Conservation (phyloP, 768 basidiomycete genomes). For the Neoboletus magnificus region DNA sequence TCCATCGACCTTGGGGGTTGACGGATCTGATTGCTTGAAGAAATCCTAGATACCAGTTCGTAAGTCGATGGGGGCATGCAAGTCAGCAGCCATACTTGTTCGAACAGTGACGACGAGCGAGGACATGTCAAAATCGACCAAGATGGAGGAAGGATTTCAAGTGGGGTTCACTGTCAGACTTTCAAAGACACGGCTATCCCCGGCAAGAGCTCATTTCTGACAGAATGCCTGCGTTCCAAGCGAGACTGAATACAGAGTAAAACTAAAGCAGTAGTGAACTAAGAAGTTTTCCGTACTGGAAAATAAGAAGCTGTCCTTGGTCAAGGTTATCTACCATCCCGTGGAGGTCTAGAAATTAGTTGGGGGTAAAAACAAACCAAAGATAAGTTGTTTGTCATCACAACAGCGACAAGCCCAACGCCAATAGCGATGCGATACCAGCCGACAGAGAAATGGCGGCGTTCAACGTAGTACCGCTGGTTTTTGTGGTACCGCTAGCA, state of each 20-base stretch:
- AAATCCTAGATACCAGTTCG: conserved; percentile 53
- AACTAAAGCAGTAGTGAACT: conserved; percentile 3
- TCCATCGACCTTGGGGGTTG: conserved; percentile 87
- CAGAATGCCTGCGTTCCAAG: background rate
- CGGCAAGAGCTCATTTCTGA: background rate
- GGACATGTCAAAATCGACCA: conserved; percentile 29
- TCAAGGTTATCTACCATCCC: conserved; percentile 20
- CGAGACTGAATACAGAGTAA: conserved; percentile 8
- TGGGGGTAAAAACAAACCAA: conserved; percentile 8
- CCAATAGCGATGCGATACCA: conserved; percentile 11
- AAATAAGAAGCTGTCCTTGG: conserved; percentile 13
- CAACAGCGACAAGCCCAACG: conserved; percentile 10
- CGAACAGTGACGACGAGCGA: conserved; percentile 48
- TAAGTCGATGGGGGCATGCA: background rate
- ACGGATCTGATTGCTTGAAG: conserved; percentile 85
- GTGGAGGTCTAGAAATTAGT: conserved; percentile 23
- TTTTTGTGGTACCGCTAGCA: background rate
- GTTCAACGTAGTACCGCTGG: conserved; percentile 11
- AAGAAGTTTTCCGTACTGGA: conserved; percentile 5
- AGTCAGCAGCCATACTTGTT: conserved; percentile 36
- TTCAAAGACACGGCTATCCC: conserved; percentile 13
- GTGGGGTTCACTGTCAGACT: background rate
- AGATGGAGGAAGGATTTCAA: background rate
- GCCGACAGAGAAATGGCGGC: conserved; percentile 13
- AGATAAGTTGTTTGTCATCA: conserved; percentile 12